A percentile compares a stretch with the other conserved stretches of the same genome.
These are phyloP conservation scores for Rhododendron ferrugineum DNA, from an alignment of 148 eudicot genomes.

Conservation along the genomic window DNA sequence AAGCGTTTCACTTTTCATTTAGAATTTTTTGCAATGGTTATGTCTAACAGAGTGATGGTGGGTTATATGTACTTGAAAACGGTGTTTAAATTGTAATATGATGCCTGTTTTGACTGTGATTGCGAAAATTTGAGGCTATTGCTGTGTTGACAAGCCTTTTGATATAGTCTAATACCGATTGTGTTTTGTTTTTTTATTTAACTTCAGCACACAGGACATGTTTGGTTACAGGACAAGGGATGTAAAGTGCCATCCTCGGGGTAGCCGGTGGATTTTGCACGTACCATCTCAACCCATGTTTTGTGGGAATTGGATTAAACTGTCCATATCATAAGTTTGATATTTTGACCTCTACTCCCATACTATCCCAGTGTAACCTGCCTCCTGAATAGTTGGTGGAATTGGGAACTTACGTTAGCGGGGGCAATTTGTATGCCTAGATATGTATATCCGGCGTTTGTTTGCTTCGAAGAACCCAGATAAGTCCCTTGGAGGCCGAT, in stretches of 20 bases:
- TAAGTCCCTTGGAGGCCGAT: too few relatives aligned
- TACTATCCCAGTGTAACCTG: too few relatives aligned
- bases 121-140: background rate
- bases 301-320: too few relatives aligned
- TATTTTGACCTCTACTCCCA: too few relatives aligned
- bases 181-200: background rate
- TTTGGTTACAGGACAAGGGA: background rate
- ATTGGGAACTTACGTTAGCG: too few relatives aligned
- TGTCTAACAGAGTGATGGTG: background rate
- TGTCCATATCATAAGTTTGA: too few relatives aligned
- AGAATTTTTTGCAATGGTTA: slow-evolving; percentile 13
- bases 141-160: background rate
- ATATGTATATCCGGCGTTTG: too few relatives aligned
- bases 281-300: too few relatives aligned
- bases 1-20: slow-evolving; percentile 4
- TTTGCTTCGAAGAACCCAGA: too few relatives aligned
- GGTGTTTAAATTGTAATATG: slow-evolving; percentile 1
- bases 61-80: slow-evolving; percentile 1
- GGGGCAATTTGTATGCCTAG: too few relatives aligned
- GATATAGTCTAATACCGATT: background rate
- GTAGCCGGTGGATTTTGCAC: background rate
- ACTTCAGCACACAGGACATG: background rate
- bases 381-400: too few relatives aligned
- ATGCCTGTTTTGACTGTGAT: background rate
- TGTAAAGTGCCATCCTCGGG: too few relatives aligned